phyloP scores from a whole-genome alignment of 2,329 filamentous ascomycete genomes.

The Neonectria ditissima region DNA sequence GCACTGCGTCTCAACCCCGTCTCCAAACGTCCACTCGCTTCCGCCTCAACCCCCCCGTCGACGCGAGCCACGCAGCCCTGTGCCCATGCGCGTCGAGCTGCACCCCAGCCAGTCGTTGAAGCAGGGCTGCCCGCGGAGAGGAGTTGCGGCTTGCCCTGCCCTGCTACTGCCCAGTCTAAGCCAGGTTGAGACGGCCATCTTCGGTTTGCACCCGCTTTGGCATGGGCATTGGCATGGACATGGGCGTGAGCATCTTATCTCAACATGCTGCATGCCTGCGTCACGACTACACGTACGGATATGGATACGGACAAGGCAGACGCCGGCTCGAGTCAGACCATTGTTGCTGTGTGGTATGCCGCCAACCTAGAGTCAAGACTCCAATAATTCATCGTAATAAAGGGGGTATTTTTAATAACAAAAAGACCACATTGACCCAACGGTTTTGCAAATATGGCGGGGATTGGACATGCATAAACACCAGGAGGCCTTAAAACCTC shows the following conservation, averaged over 20 bases:
- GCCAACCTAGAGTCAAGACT: conserved; percentile 34
- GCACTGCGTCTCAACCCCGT: conserved; percentile 38
- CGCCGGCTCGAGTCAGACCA: conserved; percentile 24
- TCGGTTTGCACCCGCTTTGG: not conserved
- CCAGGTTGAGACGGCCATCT: conserved; percentile 11
- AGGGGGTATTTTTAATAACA: conserved; percentile 42
- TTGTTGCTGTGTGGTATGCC: conserved; percentile 24
- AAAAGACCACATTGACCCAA: conserved; percentile 36
- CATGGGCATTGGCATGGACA: conserved; percentile 7
- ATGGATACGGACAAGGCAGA: conserved; percentile 14
- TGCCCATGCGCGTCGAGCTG: conserved; percentile 12
- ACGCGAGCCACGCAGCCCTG: conserved; percentile 16
- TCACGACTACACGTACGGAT: conserved; percentile 2
- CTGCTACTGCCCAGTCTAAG: conserved; percentile 6
- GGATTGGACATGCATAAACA: conserved; percentile 16
- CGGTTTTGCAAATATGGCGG: conserved; percentile 3
- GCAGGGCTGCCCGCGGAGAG: conserved; percentile 18
- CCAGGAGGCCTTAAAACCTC: conserved; percentile 14
- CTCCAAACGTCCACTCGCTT: not conserved
- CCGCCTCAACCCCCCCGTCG: conserved; percentile 21
- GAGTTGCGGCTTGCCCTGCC: conserved; percentile 12
- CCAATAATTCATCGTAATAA: conserved; percentile 31
- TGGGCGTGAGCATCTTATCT: not conserved
- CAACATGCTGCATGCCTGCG: conserved; percentile 13
- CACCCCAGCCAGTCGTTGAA: conserved; percentile 25